Conservation (phyloP, 83 land plant genomes). For the Picea abies region DNA sequence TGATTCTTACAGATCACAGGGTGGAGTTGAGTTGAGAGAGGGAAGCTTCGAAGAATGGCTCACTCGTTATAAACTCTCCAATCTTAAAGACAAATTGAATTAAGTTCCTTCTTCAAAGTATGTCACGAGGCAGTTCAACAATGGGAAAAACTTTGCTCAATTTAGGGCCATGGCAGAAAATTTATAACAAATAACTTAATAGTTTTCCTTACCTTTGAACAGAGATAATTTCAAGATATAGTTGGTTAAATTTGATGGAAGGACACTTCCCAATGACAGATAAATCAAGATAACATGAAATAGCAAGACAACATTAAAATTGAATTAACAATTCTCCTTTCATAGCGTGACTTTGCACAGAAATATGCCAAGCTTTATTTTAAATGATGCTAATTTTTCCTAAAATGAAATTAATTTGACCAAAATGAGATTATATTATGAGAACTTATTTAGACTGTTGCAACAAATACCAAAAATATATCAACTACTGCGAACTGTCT, state of each 20-base stretch:
- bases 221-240: background rate
- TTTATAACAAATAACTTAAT: no score
- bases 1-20: background rate
- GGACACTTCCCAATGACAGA: background rate
- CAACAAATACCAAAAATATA: background rate
- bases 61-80: background rate
- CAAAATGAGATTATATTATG: background rate
- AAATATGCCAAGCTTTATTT: background rate
- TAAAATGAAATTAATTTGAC: background rate
- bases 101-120: background rate
- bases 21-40: background rate
- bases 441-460: background rate
- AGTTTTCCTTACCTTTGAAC: no score
- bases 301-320: background rate
- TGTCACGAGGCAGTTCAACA: background rate
- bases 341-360: background rate
- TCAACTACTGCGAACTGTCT: background rate
- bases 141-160: background rate
- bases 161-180: background rate
- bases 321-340: background rate
- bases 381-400: background rate
- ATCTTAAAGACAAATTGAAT: background rate
- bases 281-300: background rate
- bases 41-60: background rate
- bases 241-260: background rate